Evolutionary conservation across 208 protist species (phyloP).

Genomic region (Leishmania guyanensis): DNA sequence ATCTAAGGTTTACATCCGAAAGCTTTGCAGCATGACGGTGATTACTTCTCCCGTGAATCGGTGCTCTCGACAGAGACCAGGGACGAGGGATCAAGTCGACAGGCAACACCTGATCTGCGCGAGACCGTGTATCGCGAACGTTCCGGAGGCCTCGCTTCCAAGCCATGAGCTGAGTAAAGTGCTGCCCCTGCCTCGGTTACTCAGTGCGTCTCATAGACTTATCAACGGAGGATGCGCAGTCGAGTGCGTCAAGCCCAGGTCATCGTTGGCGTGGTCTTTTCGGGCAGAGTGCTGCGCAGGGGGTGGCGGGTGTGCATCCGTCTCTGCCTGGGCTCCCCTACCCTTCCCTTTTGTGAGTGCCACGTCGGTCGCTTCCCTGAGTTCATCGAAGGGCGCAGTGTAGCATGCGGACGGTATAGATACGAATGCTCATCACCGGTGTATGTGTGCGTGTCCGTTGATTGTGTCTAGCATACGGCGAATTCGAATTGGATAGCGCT

Average conservation of each 20-base stretch:
- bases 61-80: background rate
- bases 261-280: background rate
- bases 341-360: background rate
- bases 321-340: background rate
- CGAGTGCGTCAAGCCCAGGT: background rate
- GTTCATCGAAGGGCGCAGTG: background rate
- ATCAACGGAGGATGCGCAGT: background rate
- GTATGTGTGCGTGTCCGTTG: background rate
- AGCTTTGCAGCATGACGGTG: background rate
- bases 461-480: background rate
- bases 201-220: background rate
- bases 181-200: background rate
- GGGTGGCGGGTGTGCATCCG: background rate
- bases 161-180: background rate
- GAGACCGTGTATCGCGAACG: background rate
- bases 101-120: background rate
- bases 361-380: background rate
- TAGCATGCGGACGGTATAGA: background rate
- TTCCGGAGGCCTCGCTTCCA: background rate
- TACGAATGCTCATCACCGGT: background rate
- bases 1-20: slow-evolving; percentile 11
- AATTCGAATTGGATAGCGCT: background rate
- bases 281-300: no score
- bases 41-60: background rate
- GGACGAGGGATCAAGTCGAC: background rate